Evolutionary conservation across 768 basidiomycete genomes (phyloP), one percentile per base, ranked within the genome.

Genomic region (Psilocybe cubensis): DNA sequence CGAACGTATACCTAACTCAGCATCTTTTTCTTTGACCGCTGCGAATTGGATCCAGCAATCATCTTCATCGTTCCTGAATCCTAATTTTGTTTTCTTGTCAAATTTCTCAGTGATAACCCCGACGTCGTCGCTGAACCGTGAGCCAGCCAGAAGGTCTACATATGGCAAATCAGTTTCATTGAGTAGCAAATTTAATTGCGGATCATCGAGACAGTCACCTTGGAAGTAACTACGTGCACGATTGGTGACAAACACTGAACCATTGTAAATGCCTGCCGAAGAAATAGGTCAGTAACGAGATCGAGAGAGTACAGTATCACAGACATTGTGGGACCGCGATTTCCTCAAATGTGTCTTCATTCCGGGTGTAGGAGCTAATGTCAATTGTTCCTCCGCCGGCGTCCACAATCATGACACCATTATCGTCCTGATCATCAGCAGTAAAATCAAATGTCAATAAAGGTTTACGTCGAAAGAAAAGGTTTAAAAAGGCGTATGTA

Each of bases 361-460:
- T 47, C 0, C 68, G 56, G 1, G 60, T 72, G 52, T 86, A 87
- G 11, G 80, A 74, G 56, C 82, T 85, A 38, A 87, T 71, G 58
- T 88, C 85, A 24, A 87, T 73, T 0, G 84, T 88, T 18, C 84
- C 86, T 41, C 84, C 84, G 6, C 86, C 85, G 3, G 84, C 83
- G 56, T 87, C 84, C n/a, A 86, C 79, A 29, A 87, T 72, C 56
- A 83, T 72, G 5, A 59, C 24, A 18, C 46, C 48, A 28, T 50
- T 42, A 18, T 51, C 51, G 28, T 51, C 35, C 45, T 56, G 41
- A 3, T 43, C 33, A 21, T 33, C 31, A 33, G 31, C 14, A 38
- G 35, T n/a, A 17, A n/a, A n/a, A 38, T 38, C 35, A 38, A 38
- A 38, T 38, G 35, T 38, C 35, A 38, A 21, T 3, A 29, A 28